Conservation (phyloP, 306 rosid species). For the Castanea sativa region DNA sequence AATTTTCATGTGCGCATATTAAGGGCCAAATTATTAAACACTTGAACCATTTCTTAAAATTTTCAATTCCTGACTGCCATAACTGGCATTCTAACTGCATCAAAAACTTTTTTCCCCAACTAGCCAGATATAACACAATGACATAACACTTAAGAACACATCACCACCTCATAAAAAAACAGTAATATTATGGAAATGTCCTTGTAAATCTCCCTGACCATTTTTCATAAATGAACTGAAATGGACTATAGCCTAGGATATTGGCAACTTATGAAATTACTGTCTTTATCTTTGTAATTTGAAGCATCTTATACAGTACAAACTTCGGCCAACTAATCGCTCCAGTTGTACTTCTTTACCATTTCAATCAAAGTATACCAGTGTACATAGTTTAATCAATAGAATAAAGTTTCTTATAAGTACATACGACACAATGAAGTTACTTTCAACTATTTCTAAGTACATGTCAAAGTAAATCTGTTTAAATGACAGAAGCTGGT, state of each 20-base stretch:
- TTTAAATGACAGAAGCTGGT: constrained; percentile 12
- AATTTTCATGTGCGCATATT: background rate
- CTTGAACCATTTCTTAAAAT: background rate
- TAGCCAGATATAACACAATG: background rate
- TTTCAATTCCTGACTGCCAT: background rate
- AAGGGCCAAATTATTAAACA: background rate
- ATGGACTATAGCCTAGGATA: background rate
- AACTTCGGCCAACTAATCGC: background rate
- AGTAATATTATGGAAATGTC: background rate
- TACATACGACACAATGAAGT: background rate
- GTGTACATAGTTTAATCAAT: background rate
- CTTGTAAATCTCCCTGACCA: background rate
- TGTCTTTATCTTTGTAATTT: background rate
- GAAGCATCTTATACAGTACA: background rate
- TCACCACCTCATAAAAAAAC: too few species aligned
- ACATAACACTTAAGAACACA: background rate
- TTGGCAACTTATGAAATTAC: background rate
- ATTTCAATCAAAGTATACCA: background rate
- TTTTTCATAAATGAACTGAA: background rate
- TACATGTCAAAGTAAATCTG: background rate
- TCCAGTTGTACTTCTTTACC: background rate
- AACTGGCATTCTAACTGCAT: background rate
- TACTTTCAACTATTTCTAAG: background rate
- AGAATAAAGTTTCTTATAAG: background rate
- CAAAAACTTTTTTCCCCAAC: background rate